Conservation (phyloP, 371 early-diverging fungal genomes). For the Polyrhizophydium stewartii region DNA sequence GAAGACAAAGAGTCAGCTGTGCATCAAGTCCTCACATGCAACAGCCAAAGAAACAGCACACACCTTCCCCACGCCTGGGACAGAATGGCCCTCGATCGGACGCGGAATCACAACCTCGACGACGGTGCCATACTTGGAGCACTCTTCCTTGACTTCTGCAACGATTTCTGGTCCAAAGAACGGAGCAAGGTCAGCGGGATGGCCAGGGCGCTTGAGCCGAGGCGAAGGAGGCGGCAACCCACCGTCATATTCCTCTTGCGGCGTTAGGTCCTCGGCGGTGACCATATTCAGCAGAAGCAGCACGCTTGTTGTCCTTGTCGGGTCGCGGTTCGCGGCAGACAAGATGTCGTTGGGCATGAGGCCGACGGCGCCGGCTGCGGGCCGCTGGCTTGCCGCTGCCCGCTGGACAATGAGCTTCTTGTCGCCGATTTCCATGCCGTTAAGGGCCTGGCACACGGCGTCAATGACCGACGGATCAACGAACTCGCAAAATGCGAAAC, state of each 20-base stretch:
- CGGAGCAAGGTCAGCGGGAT: not conserved
- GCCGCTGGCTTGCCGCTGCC: too few relatives aligned
- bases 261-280: constrained; percentile 75
- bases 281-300: constrained; percentile 95
- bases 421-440: constrained; percentile 94
- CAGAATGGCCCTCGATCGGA: constrained; percentile 51
- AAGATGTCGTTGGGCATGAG: constrained; percentile 12
- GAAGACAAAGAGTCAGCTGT: constrained; percentile 1
- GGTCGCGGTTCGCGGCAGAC: constrained; percentile 6
- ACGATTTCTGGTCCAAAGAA: constrained; percentile 65
- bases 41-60: not conserved
- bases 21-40: not conserved
- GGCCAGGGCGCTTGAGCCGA: not conserved
- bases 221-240: not conserved
- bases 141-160: constrained; percentile 90
- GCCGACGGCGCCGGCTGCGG: too few relatives aligned
- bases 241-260: constrained; percentile 82
- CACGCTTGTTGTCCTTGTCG: constrained; percentile 65
- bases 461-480: constrained; percentile 84
- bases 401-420: constrained; percentile 91
- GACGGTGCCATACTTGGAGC: constrained; percentile 80
- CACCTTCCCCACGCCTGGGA: constrained; percentile 83
- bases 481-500: constrained; percentile 97
- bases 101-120: constrained; percentile 80
- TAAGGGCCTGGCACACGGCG: constrained; percentile 88